These are phyloP conservation scores for Barnettozyma hawaiiensis DNA, from an alignment of 1,139 yeast species.

Conservation along the genomic window DNA sequence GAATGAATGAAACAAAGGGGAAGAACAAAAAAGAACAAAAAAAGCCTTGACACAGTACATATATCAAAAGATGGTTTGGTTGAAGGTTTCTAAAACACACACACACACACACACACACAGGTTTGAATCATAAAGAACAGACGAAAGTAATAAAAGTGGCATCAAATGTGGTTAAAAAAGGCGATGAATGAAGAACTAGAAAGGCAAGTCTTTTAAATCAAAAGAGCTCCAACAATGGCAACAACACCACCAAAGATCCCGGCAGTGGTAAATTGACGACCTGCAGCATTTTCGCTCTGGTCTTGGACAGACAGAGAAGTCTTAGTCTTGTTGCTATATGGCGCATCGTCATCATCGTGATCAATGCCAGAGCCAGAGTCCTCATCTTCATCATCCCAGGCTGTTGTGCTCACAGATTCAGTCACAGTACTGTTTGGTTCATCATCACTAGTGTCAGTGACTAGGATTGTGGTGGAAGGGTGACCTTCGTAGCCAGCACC, in stretches of 20 bases:
- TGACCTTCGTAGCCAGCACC: slow-evolving; percentile 3
- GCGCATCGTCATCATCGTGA: slow-evolving; percentile 4
- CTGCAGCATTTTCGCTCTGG: slow-evolving; percentile 16
- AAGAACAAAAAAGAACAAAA: neutral
- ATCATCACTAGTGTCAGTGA: slow-evolving; percentile 3
- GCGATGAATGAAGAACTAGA: too few relatives aligned
- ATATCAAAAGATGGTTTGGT: neutral
- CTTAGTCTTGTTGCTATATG: slow-evolving; percentile 9
- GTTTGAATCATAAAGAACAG: neutral
- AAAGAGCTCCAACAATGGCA: slow-evolving; percentile 19
- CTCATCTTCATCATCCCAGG: neutral
- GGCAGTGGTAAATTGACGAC: slow-evolving; percentile 3
- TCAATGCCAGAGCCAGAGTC: slow-evolving; percentile 10
- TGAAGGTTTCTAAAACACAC: too few relatives aligned
- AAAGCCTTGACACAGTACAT: too few relatives aligned
- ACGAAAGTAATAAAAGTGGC: neutral
- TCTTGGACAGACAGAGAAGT: slow-evolving; percentile 12
- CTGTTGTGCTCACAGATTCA: slow-evolving; percentile 1
- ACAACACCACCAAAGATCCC: slow-evolving; percentile 14
- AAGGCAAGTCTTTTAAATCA: slow-evolving; percentile 14
- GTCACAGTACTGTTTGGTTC: slow-evolving; percentile 6
- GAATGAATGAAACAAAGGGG: neutral
- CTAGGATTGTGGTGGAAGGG: slow-evolving; percentile 6
- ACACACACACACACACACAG: neutral
- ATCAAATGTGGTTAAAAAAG: neutral